Base-by-base conservation (phyloP, 192 early-diverging fungal species). In the Backusella tuberculispora region DNA sequence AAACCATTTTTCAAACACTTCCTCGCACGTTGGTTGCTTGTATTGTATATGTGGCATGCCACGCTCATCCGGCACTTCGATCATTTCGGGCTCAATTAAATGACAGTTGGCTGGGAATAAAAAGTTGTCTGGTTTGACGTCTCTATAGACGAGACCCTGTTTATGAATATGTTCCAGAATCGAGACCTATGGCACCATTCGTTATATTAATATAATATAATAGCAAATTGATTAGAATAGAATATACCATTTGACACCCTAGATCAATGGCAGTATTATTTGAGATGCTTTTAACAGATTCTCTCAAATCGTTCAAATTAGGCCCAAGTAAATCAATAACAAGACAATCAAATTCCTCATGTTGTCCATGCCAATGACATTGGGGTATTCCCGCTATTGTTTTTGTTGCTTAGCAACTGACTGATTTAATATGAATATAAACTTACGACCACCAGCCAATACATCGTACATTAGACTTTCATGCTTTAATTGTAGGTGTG, bases 61-160 rank as follows among this genome's bases (percentile, higher is more conserved):
- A 44, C 19, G 26, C 10, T 64, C 46, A 38, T 75, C 66, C 13
- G 47, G 71, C 6, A 53, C 41, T 63, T 73, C 66, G 34, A 70
- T 53, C 64, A 71, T 69, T 66, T 81, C 75, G n/a, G 68, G 64
- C 24, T 67, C 73, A 29, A 76, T 76, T 38, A 81, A 56, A 3
- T 37, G 46, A 66, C 74, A 77, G 19, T 47, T 34, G 13, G 65
- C 38, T n/a, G 70, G 64, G 70, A 94, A 88, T 42, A 94, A 74
- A 76, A 94, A 94, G 85, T 94, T 94, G 44, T 94, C 92, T 4
- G 92, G 92, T 69, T 94, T 94, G 63, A 94, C 86, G 72, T 94
- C 92, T 46, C 92, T 80, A 78, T 93, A 93, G 15, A 94, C 40
- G 44, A 83, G 56, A 47, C 81, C 81, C 19, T 75, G 74, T 38